These are phyloP conservation scores for Nitzschia sp. DNA, from an alignment of 108 stramenopile species.

Conservation along the genomic window DNA sequence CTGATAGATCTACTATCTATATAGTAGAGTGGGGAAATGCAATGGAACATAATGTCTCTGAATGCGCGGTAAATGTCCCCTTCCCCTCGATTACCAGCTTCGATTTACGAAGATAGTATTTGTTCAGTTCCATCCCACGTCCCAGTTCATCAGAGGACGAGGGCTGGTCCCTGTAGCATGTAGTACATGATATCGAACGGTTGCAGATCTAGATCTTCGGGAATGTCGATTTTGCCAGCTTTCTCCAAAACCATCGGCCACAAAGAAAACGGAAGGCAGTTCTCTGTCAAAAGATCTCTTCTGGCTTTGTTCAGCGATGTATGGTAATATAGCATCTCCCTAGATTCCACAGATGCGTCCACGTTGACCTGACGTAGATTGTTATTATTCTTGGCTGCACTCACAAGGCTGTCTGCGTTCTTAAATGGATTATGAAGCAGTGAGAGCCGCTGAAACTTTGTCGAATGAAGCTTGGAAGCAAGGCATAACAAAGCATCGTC, in stretches of 20 bases:
- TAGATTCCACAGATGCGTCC: neutral
- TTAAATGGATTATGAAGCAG: neutral
- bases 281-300: neutral
- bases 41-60: too few relatives aligned
- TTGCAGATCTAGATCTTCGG: constrained; percentile 2
- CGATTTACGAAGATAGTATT: too few relatives aligned
- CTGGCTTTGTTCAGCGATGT: neutral
- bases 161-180: neutral
- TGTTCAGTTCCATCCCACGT: too few relatives aligned
- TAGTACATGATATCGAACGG: neutral
- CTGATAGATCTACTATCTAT: too few relatives aligned
- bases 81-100: too few relatives aligned
- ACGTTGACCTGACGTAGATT: neutral
- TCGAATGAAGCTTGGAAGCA: neutral
- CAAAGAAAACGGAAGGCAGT: neutral
- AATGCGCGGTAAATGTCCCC: too few relatives aligned
- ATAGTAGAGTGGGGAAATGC: too few relatives aligned
- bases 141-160: too few relatives aligned
- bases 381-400: neutral
- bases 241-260: neutral
- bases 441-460: neutral
- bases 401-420: neutral
- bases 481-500: neutral
- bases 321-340: neutral
- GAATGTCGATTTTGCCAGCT: neutral